A percentile compares a stretch with the other conserved stretches of the same genome.
Evolutionary conservation across 768 basidiomycete genomes (phyloP).

Genomic region (Lactifluus rugatus): DNA sequence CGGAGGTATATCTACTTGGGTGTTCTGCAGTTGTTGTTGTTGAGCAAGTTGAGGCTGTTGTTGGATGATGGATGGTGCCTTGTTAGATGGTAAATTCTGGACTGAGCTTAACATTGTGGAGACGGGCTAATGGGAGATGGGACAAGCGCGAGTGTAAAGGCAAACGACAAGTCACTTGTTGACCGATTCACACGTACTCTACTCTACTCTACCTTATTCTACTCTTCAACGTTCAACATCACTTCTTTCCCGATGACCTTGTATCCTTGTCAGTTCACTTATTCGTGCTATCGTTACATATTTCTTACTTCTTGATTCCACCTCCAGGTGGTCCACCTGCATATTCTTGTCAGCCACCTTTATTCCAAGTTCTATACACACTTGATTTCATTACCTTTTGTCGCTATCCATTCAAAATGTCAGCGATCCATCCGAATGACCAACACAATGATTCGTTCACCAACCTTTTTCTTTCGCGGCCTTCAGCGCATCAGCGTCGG

Average conservation of each 20-base stretch:
- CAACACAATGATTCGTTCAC: conserved; percentile 17
- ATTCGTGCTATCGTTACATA: neutral
- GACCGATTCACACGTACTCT: neutral
- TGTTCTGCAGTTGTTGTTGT: conserved; percentile 44
- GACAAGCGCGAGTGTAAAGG: neutral
- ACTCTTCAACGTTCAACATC: neutral
- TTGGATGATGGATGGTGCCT: conserved; percentile 31
- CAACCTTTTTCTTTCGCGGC: conserved; percentile 63
- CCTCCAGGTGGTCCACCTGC: conserved; percentile 60
- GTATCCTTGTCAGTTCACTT: neutral
- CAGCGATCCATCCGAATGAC: neutral
- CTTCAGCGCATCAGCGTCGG: conserved; percentile 63
- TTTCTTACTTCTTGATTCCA: conserved; percentile 78
- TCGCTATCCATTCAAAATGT: conserved; percentile 29
- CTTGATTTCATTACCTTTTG: conserved; percentile 36
- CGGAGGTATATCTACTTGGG: conserved; percentile 47
- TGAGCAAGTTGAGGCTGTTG: conserved; percentile 46
- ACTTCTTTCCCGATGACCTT: conserved; percentile 73
- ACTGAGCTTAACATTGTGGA: conserved; percentile 60
- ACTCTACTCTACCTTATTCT: neutral
- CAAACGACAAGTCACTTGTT: conserved; percentile 7
- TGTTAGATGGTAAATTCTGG: conserved; percentile 32
- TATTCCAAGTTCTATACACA: neutral
- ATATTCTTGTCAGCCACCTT: conserved; percentile 12
- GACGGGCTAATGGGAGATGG: conserved; percentile 18